Base-by-base conservation (phyloP, 2,329 filamentous ascomycete genomes). In the Arthroderma sp. region DNA sequence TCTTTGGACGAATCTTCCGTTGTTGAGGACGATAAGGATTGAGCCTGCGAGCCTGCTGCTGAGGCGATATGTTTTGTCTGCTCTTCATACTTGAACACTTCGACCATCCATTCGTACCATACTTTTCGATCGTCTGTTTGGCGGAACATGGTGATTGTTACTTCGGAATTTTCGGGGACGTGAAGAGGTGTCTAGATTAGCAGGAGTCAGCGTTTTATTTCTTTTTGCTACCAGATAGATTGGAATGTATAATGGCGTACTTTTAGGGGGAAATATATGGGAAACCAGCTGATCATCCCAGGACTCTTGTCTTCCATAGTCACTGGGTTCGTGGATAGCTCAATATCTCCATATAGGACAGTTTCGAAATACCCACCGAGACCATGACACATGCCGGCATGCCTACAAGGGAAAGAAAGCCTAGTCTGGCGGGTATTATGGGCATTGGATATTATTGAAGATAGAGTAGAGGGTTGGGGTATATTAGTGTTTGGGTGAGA, bases 221-320 rank as follows among this genome's bases (percentile, higher is more conserved):
- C n/a, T 9, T 29, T 39, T 30, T 27, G 38, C 6, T 41, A 40
- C 10, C 29, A 6, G 31, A 40, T 38, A 40, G 6, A 40, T 6
- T 6, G 22, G 34, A 41, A 45, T 37, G 36, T 27, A 28, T 22
- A 42, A 61, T 34, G 11, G 32, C 75, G 57, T 70, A 88, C 87
- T 78, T 91, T 94, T 9, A 98, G 68, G 0, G 93, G 91, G 60
- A 98, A 98, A 68, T 89, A 95, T 29, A 98, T 96, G 1, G 91
- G 91, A 61, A 98, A 98, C 91, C 91, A 98, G 45, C 85, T 94
- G 51, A 95, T 94, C 93, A 98, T 98, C 56, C 93, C 88, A 59
- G 83, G 83, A 71, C 87, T 94, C 75, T 96, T 96, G 46, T 70
- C 69, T 45, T 91, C 85, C 66, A 98, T 96, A 29, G 82, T 85